Evolutionary conservation across 2,329 filamentous ascomycete species (phyloP).

Genomic region (Aspergillus carbonarius): DNA sequence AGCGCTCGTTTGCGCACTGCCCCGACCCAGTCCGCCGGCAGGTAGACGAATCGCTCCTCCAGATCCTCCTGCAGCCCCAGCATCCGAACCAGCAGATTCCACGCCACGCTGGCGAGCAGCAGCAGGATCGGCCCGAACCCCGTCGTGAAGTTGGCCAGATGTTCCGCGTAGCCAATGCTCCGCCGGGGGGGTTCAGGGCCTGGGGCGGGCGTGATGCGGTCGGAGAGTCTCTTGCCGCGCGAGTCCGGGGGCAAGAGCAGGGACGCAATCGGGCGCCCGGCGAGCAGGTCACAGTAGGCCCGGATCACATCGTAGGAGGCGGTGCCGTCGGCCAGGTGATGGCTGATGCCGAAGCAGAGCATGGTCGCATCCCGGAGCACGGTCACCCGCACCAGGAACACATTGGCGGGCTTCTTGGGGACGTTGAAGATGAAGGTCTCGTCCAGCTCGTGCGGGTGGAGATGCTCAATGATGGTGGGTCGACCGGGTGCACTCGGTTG

Average conservation of each 20-base stretch:
- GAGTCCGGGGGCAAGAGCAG: background rate
- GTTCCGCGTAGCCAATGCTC: background rate
- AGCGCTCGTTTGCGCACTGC: background rate
- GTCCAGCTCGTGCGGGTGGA: background rate
- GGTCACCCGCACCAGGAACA: background rate
- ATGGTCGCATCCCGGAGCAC: background rate
- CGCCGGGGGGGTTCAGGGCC: too few species aligned
- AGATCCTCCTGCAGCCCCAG: background rate
- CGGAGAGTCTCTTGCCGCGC: background rate
- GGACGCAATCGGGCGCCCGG: background rate
- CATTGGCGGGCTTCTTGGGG: background rate
- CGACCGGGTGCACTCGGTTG: background rate
- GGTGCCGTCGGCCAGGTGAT: constrained; percentile 1
- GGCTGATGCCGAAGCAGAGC: constrained; percentile 2
- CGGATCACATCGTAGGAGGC: background rate
- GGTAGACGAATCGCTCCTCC: background rate
- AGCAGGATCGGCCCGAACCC: background rate
- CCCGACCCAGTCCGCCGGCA: background rate
- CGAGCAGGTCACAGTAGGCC: constrained; percentile 2
- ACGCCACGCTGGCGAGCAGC: background rate
- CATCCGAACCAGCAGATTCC: background rate
- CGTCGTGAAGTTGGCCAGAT: background rate
- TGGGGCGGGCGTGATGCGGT: background rate
- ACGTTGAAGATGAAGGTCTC: background rate
- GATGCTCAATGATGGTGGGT: background rate